A percentile compares a stretch with the other conserved stretches of the same genome.
Conservation (phyloP, 2,329 filamentous ascomycete species). For the Colletotrichum plurivorum region DNA sequence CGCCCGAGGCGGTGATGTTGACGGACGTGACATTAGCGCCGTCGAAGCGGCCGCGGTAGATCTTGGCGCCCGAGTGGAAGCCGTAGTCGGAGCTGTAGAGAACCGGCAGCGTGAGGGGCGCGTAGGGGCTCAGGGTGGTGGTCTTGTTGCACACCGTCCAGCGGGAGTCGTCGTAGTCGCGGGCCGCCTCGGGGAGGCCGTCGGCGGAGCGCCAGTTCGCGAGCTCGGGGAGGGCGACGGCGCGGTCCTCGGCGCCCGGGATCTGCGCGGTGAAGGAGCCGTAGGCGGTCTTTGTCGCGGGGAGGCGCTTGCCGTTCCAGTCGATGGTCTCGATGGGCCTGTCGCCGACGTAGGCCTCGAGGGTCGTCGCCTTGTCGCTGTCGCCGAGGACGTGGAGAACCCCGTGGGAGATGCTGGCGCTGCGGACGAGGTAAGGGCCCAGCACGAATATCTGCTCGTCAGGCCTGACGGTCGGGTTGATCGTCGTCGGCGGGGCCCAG, state of each 20-base stretch:
- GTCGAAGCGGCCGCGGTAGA: slow-evolving; percentile 80
- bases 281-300: slow-evolving; percentile 55
- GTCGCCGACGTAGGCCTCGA: slow-evolving; percentile 63
- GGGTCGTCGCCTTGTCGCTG: slow-evolving; percentile 75
- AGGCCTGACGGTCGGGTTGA: slow-evolving; percentile 51
- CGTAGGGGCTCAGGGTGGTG: slow-evolving; percentile 72
- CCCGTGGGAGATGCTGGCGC: slow-evolving; percentile 67
- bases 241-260: slow-evolving; percentile 55
- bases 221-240: slow-evolving; percentile 69
- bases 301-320: slow-evolving; percentile 57
- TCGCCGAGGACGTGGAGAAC: slow-evolving; percentile 77
- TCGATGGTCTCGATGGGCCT: slow-evolving; percentile 76
- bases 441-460: slow-evolving; percentile 70
- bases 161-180: slow-evolving; percentile 75
- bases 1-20: slow-evolving; percentile 74
- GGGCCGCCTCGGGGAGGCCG: slow-evolving; percentile 76
- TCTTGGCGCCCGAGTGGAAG: slow-evolving; percentile 76
- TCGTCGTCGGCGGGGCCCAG: slow-evolving; percentile 70
- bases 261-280: slow-evolving; percentile 65
- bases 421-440: slow-evolving; percentile 75
- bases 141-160: slow-evolving; percentile 75
- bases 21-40: slow-evolving; percentile 74
- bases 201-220: slow-evolving; percentile 79
- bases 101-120: slow-evolving; percentile 72
- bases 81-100: slow-evolving; percentile 83